Evolutionary conservation across 2,329 filamentous ascomycete species (phyloP), one percentile per base, ranked within the genome.

Genomic region (Calcarisporium arbuscula): DNA sequence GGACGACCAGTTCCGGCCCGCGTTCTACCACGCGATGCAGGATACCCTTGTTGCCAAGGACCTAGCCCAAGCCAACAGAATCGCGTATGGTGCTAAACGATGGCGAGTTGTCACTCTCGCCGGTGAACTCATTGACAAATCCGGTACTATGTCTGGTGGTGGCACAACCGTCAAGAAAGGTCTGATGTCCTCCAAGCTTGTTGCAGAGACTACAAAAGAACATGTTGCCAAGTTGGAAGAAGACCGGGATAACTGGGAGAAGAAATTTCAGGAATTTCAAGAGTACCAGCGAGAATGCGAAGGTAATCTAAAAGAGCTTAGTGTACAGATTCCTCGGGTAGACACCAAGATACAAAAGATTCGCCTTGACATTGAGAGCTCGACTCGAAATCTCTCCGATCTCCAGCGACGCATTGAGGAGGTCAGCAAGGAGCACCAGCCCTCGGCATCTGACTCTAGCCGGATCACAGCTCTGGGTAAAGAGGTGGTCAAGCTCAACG

Each of bases 131-230:
- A 96, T 98, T 47, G 92, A 98, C 64, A 94, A 94, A 57, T 95
- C 90, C 1, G 92, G 92, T 70, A 96, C 92, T 22, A 96, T 98
- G 92, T 95, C 86, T 39, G 92, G 92, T 68, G 92, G 92, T 70
- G 92, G 92, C 37, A 90, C 78, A 29, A 85, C 85, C 12, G 85
- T 92, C 37, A 89, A 90, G 49, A 87, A 82, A 53, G 94, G 94
- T 1, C 79, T 88, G 38, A 98, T 98, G 94, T 96, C 90, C 1
- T 94, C 89, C 9, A 96, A 95, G 61, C 79, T 94, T 29, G 81
- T 85, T n/a, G 76, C 85, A 2, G 87, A 94, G 38, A 84, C 83
- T 12, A 84, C 80, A 33, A 89, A 87, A 57, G 90, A 96, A 46
- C 85, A 94, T 51, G 90, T 98, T 4, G 58, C 74, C 32, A 89